Evolutionary conservation across 495 filamentous ascomycete species (phyloP), one percentile per base, ranked within the genome.

Genomic region (Podospora anserina): DNA sequence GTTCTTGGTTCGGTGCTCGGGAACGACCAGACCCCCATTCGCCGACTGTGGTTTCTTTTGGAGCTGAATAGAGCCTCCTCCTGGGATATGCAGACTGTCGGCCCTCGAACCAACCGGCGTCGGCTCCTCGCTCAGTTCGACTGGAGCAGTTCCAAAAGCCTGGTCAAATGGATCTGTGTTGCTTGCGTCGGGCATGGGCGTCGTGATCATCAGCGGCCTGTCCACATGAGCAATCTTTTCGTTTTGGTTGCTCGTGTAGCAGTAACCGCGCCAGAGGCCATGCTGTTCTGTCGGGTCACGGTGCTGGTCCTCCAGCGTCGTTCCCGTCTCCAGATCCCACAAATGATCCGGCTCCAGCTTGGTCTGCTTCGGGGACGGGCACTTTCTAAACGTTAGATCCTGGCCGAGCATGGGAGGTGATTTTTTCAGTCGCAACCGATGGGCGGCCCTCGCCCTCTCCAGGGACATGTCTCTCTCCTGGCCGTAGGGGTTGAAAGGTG

Each of bases 371-470:
- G 94, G 94, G 13, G 92, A 95, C 0, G 83, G 80, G 75, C 91
- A 95, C 70, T 86, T 85, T 4, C 91, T 90, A 72, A 97, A 92
- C 23, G 82, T 80, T 63, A 97, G 82, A 65, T 94, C 90, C 27
- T 78, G 70, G 56, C 94, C 94, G 6, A 96, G 86, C 92, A 97
- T 94, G 2, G 93, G 94, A 19, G 94, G 93, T 78, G 88, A 84
- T 83, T 86, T 67, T 28, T 69, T 74, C 75, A 77, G 63, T 77
- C 77, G 55, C 83, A 72, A 58, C 32, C 77, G 74, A 60, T 78
- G 75, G 68, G 75, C 65, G 65, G 75, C 70, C 72, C 79, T 68
- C 56, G 77, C 71, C 54, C 76, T 56, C 53, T 79, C 73, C 32
- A 75, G 84, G 72, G 67, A 75, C 72, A 75, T 84, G 80, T 75